Conservation (phyloP, 164 flowering plant species). For the Piper longum region DNA sequence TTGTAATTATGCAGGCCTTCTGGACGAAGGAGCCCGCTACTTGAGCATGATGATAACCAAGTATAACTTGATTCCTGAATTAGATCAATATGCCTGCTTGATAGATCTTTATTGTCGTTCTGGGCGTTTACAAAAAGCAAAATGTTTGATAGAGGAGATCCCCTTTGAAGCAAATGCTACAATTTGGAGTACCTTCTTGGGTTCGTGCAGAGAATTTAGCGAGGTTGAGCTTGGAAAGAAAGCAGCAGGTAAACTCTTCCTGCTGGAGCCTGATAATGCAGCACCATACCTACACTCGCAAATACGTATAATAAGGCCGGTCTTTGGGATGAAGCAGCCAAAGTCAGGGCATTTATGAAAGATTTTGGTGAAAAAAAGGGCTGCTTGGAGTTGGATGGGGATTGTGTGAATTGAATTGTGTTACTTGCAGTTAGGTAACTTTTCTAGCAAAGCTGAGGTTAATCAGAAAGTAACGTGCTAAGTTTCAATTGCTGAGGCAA, state of each 20-base stretch:
- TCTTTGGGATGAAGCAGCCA: constrained; percentile 23
- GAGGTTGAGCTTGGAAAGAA: constrained; percentile 30
- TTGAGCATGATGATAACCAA: constrained; percentile 28
- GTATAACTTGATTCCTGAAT: constrained; percentile 28
- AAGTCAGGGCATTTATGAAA: constrained; percentile 23
- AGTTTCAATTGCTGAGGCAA: no score
- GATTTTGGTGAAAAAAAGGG: constrained; percentile 14
- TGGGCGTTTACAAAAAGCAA: constrained; percentile 33
- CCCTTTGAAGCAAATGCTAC: constrained; percentile 29
- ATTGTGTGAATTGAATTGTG: not conserved
- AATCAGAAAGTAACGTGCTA: no score
- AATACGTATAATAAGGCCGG: constrained; percentile 32
- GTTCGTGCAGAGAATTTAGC: constrained; percentile 29
- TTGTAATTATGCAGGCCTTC: constrained; percentile 40
- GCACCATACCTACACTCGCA: constrained; percentile 28
- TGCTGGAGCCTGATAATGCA: constrained; percentile 18
- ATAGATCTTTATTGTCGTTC: constrained; percentile 35
- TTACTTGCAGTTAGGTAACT: no score
- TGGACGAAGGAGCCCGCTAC: constrained; percentile 28
- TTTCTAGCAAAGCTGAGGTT: no score
- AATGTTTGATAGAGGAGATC: constrained; percentile 34
- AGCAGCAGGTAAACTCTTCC: constrained; percentile 23
- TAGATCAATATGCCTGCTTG: constrained; percentile 41
- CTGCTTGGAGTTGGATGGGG: constrained; percentile 41
- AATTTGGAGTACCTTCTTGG: constrained; percentile 35